phyloP scores from a whole-genome alignment of 208 protist species.

The Leishmania turanica region DNA sequence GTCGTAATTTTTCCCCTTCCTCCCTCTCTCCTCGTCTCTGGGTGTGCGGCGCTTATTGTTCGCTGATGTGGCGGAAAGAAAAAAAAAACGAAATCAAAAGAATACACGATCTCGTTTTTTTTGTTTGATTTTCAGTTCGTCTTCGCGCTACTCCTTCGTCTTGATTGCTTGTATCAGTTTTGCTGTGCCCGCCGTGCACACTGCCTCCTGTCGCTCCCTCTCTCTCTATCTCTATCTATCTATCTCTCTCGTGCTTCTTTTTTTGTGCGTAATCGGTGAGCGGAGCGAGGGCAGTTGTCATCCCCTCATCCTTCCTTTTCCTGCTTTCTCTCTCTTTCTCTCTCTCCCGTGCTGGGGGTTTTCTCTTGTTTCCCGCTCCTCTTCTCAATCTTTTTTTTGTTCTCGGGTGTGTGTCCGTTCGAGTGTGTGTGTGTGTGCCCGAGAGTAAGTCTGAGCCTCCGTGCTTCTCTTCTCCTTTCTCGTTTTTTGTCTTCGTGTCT shows the following conservation, averaged over 20 bases:
- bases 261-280: neutral
- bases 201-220: too few relatives aligned
- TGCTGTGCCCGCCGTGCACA: neutral
- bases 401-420: neutral
- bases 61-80: neutral
- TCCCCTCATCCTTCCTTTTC: neutral
- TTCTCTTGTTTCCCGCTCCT: neutral
- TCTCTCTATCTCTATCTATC: too few relatives aligned
- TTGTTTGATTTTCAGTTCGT: neutral
- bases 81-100: neutral
- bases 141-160: neutral
- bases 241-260: neutral
- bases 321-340: constrained; percentile 6
- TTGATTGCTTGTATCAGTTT: neutral
- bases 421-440: neutral
- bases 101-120: neutral
- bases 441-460: neutral
- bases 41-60: neutral
- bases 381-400: neutral
- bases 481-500: neutral
- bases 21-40: neutral
- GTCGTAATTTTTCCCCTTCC: neutral
- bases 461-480: neutral
- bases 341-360: constrained; percentile 1
- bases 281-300: neutral